Evolutionary conservation across 495 filamentous ascomycete species (phyloP), one percentile per base, ranked within the genome.

Genomic region (Daldinia vernicosa): DNA sequence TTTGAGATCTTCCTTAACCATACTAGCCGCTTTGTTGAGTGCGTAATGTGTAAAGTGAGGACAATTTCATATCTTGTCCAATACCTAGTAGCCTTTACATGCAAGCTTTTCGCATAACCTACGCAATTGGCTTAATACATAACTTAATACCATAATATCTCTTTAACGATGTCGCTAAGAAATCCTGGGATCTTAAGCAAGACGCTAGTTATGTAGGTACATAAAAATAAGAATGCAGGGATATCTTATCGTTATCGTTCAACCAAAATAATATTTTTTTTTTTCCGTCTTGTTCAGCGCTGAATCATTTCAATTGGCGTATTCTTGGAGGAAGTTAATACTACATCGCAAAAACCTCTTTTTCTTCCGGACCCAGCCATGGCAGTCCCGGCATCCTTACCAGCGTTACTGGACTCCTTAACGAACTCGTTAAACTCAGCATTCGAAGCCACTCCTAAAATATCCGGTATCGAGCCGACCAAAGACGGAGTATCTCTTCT

Each of bases 401-500:
- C 88, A 70, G 82, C 82, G 12, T 76, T 94, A 58, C 83, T 93
- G 59, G 85, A 90, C 52, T 86, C 82, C 3, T 80, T 93, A 24
- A 89, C 84, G 3, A 82, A 85, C 17, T 93, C 91, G 35, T 77
- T 96, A 0, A 79, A 79, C 3, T 87, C 87, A 7, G 84, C 90
- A 1, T 77, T 81, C 14, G 84, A 90, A 47, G 88, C 89, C 1
- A 78, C 93, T 2, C 89, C 90, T 8, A 87, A 88, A 51, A 67
- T 87, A 11, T 58, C 81, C 4, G 78, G 89, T 52, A 75, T 89
- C 47, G 78, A 83, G 12, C 86, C 92, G 6, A 90, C 92, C 8
- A 84, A 89, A 71, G 89, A 97, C 68, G 95, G 95, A 68, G 94
- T 99, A 55, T 98, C 95, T 2, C 90, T 99, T 5, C 89, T 99